Evolutionary conservation across 108 stramenopile species (phyloP).

Genomic region (Pseudonitzschia multistriata): DNA sequence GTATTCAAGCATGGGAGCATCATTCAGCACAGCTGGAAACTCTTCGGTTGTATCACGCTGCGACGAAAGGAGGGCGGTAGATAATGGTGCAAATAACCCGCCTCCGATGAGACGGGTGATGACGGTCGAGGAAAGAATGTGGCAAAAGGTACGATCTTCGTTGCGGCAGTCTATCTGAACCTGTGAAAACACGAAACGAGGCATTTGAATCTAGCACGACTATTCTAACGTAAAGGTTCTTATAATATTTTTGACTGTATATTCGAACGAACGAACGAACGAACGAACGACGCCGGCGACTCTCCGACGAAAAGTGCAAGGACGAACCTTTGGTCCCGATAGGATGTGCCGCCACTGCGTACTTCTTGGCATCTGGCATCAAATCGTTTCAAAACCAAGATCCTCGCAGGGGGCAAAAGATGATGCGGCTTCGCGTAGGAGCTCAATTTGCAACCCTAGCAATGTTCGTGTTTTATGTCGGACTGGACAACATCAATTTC

Average conservation of each 20-base stretch:
- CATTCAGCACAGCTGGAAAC: conserved; percentile 10
- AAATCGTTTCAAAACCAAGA: conserved; percentile 77
- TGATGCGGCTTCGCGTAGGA: conserved; percentile 86
- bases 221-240: not conserved
- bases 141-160: conserved; percentile 59
- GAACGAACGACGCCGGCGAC: not conserved
- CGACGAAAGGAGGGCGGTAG: not conserved
- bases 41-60: conserved; percentile 15
- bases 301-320: conserved; percentile 47
- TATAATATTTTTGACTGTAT: not conserved
- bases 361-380: conserved; percentile 78
- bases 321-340: conserved; percentile 83
- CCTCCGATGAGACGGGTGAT: conserved; percentile 44
- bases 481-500: conserved; percentile 65
- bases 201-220: not conserved
- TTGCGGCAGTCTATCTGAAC: not conserved
- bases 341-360: conserved; percentile 79
- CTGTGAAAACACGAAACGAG: not conserved
- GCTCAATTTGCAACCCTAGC: conserved; percentile 80
- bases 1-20: conserved; percentile 21
- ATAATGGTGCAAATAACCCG: conserved; percentile 11
- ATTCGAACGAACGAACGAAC: not conserved
- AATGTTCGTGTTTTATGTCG: conserved; percentile 79
- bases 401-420: conserved; percentile 65
- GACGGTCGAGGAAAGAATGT: conserved; percentile 77